Conservation (phyloP, 2,329 filamentous ascomycete species). For the Venturia carpophila region DNA sequence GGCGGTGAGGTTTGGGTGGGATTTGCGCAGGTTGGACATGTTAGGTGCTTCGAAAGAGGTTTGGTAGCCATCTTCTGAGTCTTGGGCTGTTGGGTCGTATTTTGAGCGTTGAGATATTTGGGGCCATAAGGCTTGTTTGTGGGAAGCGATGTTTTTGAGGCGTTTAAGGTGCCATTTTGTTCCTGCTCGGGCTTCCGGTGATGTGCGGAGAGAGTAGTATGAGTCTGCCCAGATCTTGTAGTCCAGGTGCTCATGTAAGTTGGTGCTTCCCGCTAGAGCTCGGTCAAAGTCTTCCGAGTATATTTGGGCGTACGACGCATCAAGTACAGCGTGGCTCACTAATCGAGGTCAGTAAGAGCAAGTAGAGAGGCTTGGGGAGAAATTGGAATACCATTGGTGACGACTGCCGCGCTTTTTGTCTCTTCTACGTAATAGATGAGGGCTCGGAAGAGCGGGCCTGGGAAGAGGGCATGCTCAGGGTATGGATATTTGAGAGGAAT, state of each 20-base stretch:
- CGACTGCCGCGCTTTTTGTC: neutral
- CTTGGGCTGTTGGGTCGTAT: neutral
- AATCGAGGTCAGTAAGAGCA: neutral
- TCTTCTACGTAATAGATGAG: conserved; percentile 10
- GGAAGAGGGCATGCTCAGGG: conserved; percentile 7
- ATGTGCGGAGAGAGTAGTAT: conserved; percentile 13
- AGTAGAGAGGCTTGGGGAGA: neutral
- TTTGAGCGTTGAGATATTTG: neutral
- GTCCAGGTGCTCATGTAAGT: conserved; percentile 9
- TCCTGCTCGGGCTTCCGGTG: conserved; percentile 11
- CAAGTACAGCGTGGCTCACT: conserved; percentile 11
- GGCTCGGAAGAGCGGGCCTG: conserved; percentile 9
- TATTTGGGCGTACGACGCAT: conserved; percentile 13
- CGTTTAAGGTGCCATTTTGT: conserved; percentile 12
- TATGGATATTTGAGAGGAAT: conserved; percentile 10
- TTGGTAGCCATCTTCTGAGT: neutral
- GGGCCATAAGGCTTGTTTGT: conserved; percentile 10
- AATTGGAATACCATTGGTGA: neutral
- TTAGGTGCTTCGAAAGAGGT: neutral
- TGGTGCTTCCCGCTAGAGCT: conserved; percentile 10
- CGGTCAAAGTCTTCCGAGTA: conserved; percentile 11
- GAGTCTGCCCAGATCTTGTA: conserved; percentile 13
- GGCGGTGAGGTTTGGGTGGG: conserved; percentile 3
- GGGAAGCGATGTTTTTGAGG: conserved; percentile 1
- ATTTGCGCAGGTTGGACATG: neutral